Evolutionary conservation across 2,329 filamentous ascomycete species (phyloP).

Genomic region (Salinomyces thailandicus): DNA sequence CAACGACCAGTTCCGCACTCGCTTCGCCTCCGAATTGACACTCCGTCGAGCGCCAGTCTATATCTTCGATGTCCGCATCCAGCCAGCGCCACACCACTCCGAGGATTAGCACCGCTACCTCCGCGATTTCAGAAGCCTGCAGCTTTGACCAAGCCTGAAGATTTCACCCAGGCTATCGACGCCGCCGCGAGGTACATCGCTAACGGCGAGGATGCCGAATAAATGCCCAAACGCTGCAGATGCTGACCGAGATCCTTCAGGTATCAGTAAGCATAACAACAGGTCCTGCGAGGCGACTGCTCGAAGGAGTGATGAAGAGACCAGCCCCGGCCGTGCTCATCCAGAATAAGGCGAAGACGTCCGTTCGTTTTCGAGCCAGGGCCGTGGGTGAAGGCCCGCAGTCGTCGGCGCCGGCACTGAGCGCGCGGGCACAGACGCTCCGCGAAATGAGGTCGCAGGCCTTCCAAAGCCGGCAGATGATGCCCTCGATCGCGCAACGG

Average conservation of each 20-base stretch:
- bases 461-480: too few relatives aligned
- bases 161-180: constrained; percentile 1
- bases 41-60: constrained; percentile 8
- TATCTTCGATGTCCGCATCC: constrained; percentile 2
- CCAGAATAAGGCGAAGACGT: too few relatives aligned
- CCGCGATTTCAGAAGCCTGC: neutral
- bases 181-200: constrained; percentile 1
- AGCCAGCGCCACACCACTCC: neutral
- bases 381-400: too few relatives aligned
- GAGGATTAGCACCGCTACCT: neutral
- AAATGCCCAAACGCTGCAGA: neutral
- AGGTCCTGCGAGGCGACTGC: neutral
- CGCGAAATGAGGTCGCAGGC: too few relatives aligned
- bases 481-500: too few relatives aligned
- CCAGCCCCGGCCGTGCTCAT: too few relatives aligned
- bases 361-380: too few relatives aligned
- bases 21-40: constrained; percentile 24
- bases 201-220: neutral
- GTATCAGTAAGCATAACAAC: neutral
- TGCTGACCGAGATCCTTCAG: neutral
- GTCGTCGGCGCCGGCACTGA: too few relatives aligned
- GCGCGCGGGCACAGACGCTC: too few relatives aligned
- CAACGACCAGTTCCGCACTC: constrained; percentile 46
- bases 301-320: too few relatives aligned
- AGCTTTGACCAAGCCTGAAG: neutral